A percentile compares a stretch with the other conserved stretches of the same genome.
Evolutionary conservation across 441 rosid species (phyloP).

Genomic region (Mallotus japonicus): DNA sequence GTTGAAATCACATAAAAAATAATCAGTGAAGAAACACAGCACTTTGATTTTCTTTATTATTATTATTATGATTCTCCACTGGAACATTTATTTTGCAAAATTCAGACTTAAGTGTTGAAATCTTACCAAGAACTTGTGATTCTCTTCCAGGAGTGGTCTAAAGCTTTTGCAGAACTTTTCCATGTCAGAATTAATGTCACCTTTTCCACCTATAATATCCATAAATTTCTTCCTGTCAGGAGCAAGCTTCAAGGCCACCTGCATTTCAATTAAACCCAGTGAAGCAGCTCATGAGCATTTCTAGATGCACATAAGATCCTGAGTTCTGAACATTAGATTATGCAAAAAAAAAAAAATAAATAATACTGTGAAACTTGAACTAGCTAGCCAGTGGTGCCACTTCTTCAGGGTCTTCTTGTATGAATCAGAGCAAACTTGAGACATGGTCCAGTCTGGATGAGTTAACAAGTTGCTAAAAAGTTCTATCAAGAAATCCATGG

Average conservation of each 20-base stretch:
- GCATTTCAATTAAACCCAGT: conserved; percentile 8
- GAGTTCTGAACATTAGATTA: neutral
- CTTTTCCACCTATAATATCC: conserved; percentile 61
- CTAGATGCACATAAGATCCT: neutral
- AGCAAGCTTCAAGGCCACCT: conserved; percentile 88
- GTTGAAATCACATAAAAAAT: neutral
- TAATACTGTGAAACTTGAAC: conserved; percentile 35
- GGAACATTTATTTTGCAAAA: no score
- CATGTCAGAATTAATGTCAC: conserved; percentile 66
- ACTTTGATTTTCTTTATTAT: neutral
- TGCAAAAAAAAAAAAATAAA: neutral
- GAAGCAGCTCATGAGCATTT: neutral
- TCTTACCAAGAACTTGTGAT: conserved; percentile 77
- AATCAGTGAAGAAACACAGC: neutral
- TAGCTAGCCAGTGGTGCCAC: conserved; percentile 87
- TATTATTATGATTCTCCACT: neutral
- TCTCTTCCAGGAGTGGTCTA: conserved; percentile 63
- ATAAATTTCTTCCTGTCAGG: conserved; percentile 88
- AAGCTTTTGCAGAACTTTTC: conserved; percentile 62
- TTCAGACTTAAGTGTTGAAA: neutral
- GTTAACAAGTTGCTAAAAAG: conserved; percentile 63
- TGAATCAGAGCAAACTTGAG: conserved; percentile 70
- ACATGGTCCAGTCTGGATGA: conserved; percentile 80
- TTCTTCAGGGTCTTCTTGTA: conserved; percentile 72
- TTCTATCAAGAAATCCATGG: conserved; percentile 77